These are phyloP conservation scores for Zalaria sp. DNA, from an alignment of 2,329 filamentous ascomycete species.

Conservation along the genomic window DNA sequence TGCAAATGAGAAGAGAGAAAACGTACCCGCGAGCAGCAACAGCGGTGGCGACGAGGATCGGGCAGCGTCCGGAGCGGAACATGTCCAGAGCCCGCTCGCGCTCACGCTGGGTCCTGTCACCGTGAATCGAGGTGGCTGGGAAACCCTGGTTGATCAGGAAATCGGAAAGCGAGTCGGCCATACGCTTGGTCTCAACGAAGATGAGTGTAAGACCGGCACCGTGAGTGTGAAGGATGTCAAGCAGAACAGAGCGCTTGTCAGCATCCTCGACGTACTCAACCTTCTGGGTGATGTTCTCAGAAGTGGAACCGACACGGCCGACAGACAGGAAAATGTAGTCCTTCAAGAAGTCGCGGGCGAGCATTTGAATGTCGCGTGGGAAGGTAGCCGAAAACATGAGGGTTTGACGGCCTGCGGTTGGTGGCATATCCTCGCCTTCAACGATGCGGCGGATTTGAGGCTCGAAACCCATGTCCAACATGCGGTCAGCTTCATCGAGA, in stretches of 20 bases:
- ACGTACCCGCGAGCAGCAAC: slow-evolving; percentile 58
- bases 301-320: slow-evolving; percentile 94
- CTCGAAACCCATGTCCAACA: slow-evolving; percentile 99
- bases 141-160: slow-evolving; percentile 98
- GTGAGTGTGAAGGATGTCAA: slow-evolving; percentile 95
- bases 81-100: slow-evolving; percentile 95
- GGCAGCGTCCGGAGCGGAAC: slow-evolving; percentile 92
- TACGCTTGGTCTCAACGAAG: slow-evolving; percentile 99
- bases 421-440: slow-evolving; percentile 95
- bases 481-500: slow-evolving; percentile 97
- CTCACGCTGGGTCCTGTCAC: slow-evolving; percentile 95
- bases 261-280: slow-evolving; percentile 93
- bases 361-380: slow-evolving; percentile 97
- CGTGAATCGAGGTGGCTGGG: slow-evolving; percentile 95
- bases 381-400: slow-evolving; percentile 99
- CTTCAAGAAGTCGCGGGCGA: slow-evolving; percentile 95
- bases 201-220: slow-evolving; percentile 82
- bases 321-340: slow-evolving; percentile 99
- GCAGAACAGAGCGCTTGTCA: slow-evolving; percentile 94
- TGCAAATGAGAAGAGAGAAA: slow-evolving; percentile 1
- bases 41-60: slow-evolving; percentile 91
- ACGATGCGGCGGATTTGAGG: slow-evolving; percentile 98
- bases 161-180: slow-evolving; percentile 94
- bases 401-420: slow-evolving; percentile 71
- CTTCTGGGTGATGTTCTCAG: slow-evolving; percentile 99